Conservation (phyloP, 208 protist genomes). For the Porcisia hertigi region DNA sequence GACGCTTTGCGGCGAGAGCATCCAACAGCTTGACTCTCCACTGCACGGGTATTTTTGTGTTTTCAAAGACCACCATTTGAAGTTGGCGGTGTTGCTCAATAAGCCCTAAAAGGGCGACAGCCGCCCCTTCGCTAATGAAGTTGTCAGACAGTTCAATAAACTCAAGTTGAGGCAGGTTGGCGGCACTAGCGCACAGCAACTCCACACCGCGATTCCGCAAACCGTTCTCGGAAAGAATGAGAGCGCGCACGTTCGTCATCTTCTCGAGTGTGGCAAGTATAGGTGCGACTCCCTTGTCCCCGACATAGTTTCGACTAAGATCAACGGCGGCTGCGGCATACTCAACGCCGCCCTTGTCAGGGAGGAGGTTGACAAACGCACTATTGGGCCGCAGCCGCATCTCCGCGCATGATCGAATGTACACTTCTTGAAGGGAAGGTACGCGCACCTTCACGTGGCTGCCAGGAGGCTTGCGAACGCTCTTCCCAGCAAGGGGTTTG, state of each 20-base stretch:
- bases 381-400: constrained; percentile 75
- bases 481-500: constrained; percentile 18
- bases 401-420: constrained; percentile 77
- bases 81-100: constrained; percentile 65
- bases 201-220: constrained; percentile 82
- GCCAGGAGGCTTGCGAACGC: constrained; percentile 14
- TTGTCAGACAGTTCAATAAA: constrained; percentile 89
- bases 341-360: constrained; percentile 40
- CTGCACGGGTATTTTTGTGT: constrained; percentile 87
- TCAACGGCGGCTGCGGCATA: constrained; percentile 49
- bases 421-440: constrained; percentile 72
- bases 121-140: constrained; percentile 90
- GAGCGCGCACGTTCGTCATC: constrained; percentile 45
- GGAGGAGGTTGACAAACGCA: constrained; percentile 57
- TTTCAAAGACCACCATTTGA: constrained; percentile 67
- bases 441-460: constrained; percentile 14
- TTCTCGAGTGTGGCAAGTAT: constrained; percentile 66
- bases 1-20: constrained; percentile 46
- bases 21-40: constrained; percentile 67
- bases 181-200: constrained; percentile 44
- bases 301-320: constrained; percentile 87
- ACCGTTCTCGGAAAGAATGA: constrained; percentile 81
- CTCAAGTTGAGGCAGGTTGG: constrained; percentile 57
- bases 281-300: constrained; percentile 80
- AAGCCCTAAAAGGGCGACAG: constrained; percentile 50